Evolutionary conservation across 106 monocot species (phyloP).

Genomic region (Dendrobium chrysotoxum): DNA sequence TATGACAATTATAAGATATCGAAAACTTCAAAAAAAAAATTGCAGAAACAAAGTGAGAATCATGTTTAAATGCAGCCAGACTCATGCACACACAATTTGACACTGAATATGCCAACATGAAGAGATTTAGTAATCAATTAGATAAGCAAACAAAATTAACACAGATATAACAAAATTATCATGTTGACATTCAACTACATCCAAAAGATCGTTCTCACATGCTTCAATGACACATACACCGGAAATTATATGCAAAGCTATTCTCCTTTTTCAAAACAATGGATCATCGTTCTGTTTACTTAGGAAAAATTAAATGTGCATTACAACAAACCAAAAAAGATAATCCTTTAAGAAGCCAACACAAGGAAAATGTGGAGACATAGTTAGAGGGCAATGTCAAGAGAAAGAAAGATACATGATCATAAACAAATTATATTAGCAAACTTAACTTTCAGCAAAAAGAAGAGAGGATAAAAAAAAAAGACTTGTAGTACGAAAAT

Average conservation of each 20-base stretch:
- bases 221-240: neutral
- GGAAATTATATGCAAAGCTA: neutral
- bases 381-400: neutral
- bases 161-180: neutral
- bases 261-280: neutral
- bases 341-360: neutral
- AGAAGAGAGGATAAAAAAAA: neutral
- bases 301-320: neutral
- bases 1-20: constrained; percentile 2
- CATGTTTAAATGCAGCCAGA: neutral
- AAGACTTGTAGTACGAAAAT: neutral
- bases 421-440: neutral
- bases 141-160: neutral
- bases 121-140: neutral
- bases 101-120: neutral
- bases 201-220: neutral
- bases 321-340: neutral
- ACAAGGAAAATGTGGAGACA: neutral
- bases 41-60: neutral
- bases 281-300: neutral
- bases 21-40: neutral
- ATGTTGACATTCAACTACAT: neutral
- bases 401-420: neutral
- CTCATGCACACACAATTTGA: neutral
- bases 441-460: neutral